Evolutionary conservation across 306 rosid genomes (phyloP), one percentile per base, ranked within the genome.

Genomic region (Rosa rugosa): DNA sequence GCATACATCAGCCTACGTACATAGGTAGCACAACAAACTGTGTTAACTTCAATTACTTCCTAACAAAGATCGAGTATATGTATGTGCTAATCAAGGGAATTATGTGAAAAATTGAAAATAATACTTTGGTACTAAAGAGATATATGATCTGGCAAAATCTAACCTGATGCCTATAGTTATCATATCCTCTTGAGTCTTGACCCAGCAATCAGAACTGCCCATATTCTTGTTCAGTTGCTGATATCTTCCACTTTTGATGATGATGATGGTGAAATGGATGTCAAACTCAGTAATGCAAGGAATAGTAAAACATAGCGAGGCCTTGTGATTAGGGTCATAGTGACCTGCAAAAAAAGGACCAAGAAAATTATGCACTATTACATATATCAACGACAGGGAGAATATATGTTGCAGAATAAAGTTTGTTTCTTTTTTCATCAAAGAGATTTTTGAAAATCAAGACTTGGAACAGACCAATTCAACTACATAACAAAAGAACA

Each of bases 191-290:
- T n/a, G n/a, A n/a, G n/a, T n/a, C n/a, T n/a, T 22, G 92, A 88
- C 5, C 90, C 92, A 14, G 92, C 92, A 34, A 86, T 71, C 6
- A 86, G 87, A 63, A 88, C 62, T 0, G 90, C 92, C 89, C 92
- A 88, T 86, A n/a, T n/a, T n/a, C 73, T 84, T 45, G 66, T 86
- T 23, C 87, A 85, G 10, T 64, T 47, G 44, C 44, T 64, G 23
- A 64, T 14, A 34, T 64, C 69, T 31, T 64, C 69, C 45, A 64
- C 69, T 31, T 5, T 16, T 64, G 69, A 34, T 13, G 69, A n/a
- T n/a, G n/a, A 14, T 5, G n/a, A 31, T 64, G 10, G 69, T 13
- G 44, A 14, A 64, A 64, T 64, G 45, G 69, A 64, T 13, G 49
- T 18, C 25, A 40, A 67, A 67, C 71, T 67, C 49, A 41, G 49